Conservation (phyloP, 441 rosid genomes). For the Arabidopsis hybrid region DNA sequence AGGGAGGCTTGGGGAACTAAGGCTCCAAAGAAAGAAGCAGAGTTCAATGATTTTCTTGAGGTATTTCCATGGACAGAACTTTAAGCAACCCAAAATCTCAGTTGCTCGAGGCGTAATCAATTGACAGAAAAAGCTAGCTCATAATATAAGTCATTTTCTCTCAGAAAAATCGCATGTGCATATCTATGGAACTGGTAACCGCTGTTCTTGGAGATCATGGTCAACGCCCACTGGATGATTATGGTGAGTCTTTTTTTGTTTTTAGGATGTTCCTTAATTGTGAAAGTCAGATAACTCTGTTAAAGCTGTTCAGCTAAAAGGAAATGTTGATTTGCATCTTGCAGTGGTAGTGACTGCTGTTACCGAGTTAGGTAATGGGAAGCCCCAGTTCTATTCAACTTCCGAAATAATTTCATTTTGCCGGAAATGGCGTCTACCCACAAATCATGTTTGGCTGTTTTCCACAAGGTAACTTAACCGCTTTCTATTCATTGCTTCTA, state of each 20-base stretch:
- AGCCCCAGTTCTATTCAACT: constrained; percentile 95
- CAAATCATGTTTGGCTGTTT: constrained; percentile 94
- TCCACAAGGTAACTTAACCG: constrained; percentile 73
- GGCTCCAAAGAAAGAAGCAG: constrained; percentile 69
- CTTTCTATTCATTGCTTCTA: constrained; percentile 18
- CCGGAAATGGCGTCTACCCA: constrained; percentile 89
- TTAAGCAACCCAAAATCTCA: constrained; percentile 14
- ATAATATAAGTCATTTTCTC: constrained; percentile 30
- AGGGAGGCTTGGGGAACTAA: constrained; percentile 92
- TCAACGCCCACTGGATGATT: constrained; percentile 89
- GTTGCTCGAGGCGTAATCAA: constrained; percentile 15
- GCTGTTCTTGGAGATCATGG: constrained; percentile 99
- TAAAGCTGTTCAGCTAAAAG: constrained; percentile 26
- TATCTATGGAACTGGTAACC: constrained; percentile 98
- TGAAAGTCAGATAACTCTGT: constrained; percentile 19
- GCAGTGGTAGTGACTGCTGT: constrained; percentile 97
- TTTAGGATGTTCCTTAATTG: constrained; percentile 13
- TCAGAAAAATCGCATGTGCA: constrained; percentile 79
- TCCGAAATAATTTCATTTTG: constrained; percentile 90
- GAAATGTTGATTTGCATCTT: constrained; percentile 33
- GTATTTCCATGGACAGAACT: constrained; percentile 47
- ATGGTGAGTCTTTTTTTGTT: constrained; percentile 53
- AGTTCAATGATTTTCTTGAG: constrained; percentile 90
- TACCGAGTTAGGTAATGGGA: constrained; percentile 87
- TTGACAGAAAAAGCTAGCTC: constrained; percentile 25